A percentile compares a stretch with the other conserved stretches of the same genome.
Conservation (phyloP, 2,329 filamentous ascomycete genomes). For the Xenoacremonium recifei region DNA sequence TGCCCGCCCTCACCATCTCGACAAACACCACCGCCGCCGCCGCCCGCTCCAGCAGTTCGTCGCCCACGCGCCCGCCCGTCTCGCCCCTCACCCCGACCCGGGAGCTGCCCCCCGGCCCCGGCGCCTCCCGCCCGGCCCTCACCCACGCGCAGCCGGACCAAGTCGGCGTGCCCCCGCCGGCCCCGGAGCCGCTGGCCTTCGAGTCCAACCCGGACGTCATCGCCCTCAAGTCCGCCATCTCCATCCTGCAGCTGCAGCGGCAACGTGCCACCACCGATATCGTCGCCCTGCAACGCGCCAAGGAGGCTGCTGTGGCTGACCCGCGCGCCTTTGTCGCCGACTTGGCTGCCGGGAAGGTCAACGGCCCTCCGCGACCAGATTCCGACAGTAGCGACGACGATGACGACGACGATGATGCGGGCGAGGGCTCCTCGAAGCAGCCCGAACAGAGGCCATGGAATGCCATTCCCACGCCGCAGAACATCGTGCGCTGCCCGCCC, state of each 20-base stretch:
- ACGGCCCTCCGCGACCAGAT: slow-evolving; percentile 23
- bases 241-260: slow-evolving; percentile 82
- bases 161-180: slow-evolving; percentile 43
- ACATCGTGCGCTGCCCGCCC: slow-evolving; percentile 79
- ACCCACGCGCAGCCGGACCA: slow-evolving; percentile 46
- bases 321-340: slow-evolving; percentile 72
- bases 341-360: slow-evolving; percentile 61
- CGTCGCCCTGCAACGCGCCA: slow-evolving; percentile 64
- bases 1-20: slow-evolving; percentile 32
- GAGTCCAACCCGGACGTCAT: slow-evolving; percentile 79
- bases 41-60: slow-evolving; percentile 35
- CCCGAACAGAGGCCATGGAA: slow-evolving; percentile 49
- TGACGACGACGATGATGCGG: slow-evolving; percentile 25
- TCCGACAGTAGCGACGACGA: slow-evolving; percentile 24
- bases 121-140: slow-evolving; percentile 30
- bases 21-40: slow-evolving; percentile 28
- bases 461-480: slow-evolving; percentile 72
- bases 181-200: slow-evolving; percentile 55
- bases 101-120: slow-evolving; percentile 37
- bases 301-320: slow-evolving; percentile 66
- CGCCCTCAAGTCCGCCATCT: slow-evolving; percentile 80
- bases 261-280: slow-evolving; percentile 77
- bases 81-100: slow-evolving; percentile 56
- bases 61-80: slow-evolving; percentile 49
- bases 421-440: slow-evolving; percentile 20